Conservation (phyloP, 495 filamentous ascomycete species). For the Staphylotrichum longicolle region DNA sequence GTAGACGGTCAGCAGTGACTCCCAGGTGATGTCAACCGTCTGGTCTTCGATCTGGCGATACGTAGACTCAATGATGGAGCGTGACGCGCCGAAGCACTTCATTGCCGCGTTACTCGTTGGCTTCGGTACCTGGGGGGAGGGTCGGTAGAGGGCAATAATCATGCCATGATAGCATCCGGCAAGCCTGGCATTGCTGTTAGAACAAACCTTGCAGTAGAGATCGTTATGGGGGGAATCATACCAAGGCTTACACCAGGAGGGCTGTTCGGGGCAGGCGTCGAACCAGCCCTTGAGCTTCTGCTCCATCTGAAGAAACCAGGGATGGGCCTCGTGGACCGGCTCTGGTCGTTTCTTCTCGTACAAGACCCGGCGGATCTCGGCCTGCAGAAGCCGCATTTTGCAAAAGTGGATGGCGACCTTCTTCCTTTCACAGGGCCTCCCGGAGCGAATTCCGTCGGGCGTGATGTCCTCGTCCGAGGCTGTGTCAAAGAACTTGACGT, state of each 20-base stretch:
- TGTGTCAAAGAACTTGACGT: constrained; percentile 76
- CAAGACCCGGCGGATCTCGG: constrained; percentile 78
- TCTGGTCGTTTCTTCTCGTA: constrained; percentile 75
- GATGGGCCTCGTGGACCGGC: constrained; percentile 71
- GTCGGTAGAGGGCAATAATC: constrained; percentile 77
- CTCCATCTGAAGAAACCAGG: constrained; percentile 82
- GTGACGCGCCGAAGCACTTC: constrained; percentile 76
- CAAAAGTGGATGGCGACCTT: constrained; percentile 87
- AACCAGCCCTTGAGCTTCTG: constrained; percentile 72
- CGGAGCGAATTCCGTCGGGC: constrained; percentile 67
- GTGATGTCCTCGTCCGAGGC: constrained; percentile 80
- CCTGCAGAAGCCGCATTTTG: constrained; percentile 83
- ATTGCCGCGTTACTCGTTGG: constrained; percentile 71
- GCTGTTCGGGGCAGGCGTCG: constrained; percentile 44
- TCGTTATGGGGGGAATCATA: constrained; percentile 25
- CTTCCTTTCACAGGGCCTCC: constrained; percentile 70
- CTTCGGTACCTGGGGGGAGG: constrained; percentile 84
- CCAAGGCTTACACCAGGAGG: constrained; percentile 53
- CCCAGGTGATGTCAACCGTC: constrained; percentile 84
- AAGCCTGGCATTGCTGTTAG: constrained; percentile 57
- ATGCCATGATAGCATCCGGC: constrained; percentile 75
- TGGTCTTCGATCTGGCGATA: constrained; percentile 69
- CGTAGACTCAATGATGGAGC: constrained; percentile 75
- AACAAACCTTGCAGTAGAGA: neutral
- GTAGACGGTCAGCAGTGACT: constrained; percentile 82